Evolutionary conservation across 306 rosid species (phyloP).

Genomic region (Vigna angularis): DNA sequence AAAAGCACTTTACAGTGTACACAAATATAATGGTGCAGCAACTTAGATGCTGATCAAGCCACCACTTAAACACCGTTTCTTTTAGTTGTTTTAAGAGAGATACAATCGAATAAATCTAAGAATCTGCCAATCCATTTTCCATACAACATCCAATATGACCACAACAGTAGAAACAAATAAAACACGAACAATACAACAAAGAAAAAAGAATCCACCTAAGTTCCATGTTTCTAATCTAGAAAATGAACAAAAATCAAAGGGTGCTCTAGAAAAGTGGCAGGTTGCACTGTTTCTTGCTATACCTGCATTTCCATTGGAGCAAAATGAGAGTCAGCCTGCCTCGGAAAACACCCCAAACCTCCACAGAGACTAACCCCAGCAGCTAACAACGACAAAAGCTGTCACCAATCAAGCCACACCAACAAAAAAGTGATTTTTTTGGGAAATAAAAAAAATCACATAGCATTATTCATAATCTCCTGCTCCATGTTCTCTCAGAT

Average conservation of each 20-base stretch:
- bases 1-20: conserved; percentile 6
- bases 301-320: conserved; percentile 60
- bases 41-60: conserved; percentile 11
- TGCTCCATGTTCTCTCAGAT: background rate
- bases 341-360: conserved; percentile 47
- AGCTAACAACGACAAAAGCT: conserved; percentile 46
- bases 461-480: conserved; percentile 33
- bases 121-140: background rate
- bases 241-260: conserved; percentile 3
- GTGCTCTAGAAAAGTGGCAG: conserved; percentile 24
- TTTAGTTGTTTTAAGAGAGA: background rate
- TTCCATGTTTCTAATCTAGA: conserved; percentile 2
- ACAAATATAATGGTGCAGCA: background rate
- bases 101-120: background rate
- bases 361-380: conserved; percentile 48
- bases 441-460: conserved; percentile 27
- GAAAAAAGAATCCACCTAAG: background rate
- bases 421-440: background rate
- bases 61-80: background rate
- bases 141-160: background rate
- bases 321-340: conserved; percentile 44
- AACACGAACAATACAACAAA: background rate
- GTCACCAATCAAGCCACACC: conserved; percentile 46
- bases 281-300: conserved; percentile 31
- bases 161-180: background rate